Evolutionary conservation across 176 grass and related monocot genomes (phyloP).

Genomic region (Bonia amplexicaulis): DNA sequence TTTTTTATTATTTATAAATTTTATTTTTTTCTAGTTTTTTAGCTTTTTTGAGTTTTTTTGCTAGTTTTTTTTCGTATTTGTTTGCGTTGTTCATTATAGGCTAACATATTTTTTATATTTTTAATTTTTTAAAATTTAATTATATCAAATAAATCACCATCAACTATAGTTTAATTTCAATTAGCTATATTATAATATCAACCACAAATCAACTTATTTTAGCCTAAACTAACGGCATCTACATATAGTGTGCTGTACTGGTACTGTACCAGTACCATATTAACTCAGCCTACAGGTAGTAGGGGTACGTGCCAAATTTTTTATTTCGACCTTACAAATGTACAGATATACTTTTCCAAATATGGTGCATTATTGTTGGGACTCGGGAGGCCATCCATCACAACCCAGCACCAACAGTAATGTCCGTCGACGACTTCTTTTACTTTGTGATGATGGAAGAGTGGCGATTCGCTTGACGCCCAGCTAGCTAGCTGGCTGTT

Average conservation of each 20-base stretch:
- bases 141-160: too few species aligned
- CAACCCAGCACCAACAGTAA: neutral
- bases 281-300: neutral
- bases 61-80: too few species aligned
- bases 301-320: neutral
- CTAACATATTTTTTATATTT: too few species aligned
- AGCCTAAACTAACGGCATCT: too few species aligned
- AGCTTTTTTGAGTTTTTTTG: too few species aligned
- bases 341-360: neutral
- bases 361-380: constrained; percentile 15
- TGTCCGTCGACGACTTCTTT: neutral
- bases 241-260: neutral
- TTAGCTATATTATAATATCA: too few species aligned
- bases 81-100: too few species aligned
- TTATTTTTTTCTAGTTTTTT: too few species aligned
- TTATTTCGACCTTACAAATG: neutral
- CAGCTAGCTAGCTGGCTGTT: neutral
- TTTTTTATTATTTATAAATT: too few species aligned
- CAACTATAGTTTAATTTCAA: too few species aligned
- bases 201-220: too few species aligned
- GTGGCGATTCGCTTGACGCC: neutral
- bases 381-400: constrained; percentile 6
- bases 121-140: too few species aligned
- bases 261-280: neutral
- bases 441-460: neutral